Evolutionary conservation across 140 eudicot species (phyloP), one percentile per base, ranked within the genome.

Genomic region (Stevia rebaudiana): DNA sequence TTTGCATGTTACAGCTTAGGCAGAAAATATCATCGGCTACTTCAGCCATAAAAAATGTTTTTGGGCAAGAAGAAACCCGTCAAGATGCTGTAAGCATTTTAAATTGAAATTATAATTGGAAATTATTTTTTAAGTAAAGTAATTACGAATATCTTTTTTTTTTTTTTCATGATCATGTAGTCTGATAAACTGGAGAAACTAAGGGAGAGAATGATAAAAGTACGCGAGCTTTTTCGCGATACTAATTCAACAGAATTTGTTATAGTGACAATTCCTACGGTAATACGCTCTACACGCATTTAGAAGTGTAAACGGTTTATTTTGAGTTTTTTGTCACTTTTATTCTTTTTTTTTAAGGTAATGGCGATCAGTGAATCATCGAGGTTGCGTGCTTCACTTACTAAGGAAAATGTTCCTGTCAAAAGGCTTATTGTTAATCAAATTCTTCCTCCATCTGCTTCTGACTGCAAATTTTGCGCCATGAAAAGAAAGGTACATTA

Each of bases 241-340:
- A 78, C 92, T 21, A 70, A 83, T 13, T 82, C 95, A 10, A 92
- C 98, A 25, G 98, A 92, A 73, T 92, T 92, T 55, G 89, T 92
- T 71, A 88, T 92, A 39, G 98, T 92, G 22, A 92, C 98, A 1
- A 92, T 92, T 59, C 98, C 98, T 52, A 92, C 98, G 84, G 98
- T 91, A 82, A 68, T 58, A n/a, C 40, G 58, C 30, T 28, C 11
- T 56, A 15, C n/a, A n/a, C 8, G 35, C 8, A 28, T 41, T 0
- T 58, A 59, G 0, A 62, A 53, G 13, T 52, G 23, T 19, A 12
- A 33, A 66, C 0, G 16, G 31, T 63, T 46, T 19, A 36, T 15
- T 58, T 35, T 35, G 25, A 61, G 35, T 19, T 51, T 21, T 17
- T 8, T 53, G 18, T 56, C 54, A 11, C 58, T 64, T 73, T 2